Evolutionary conservation across 2,329 filamentous ascomycete species (phyloP).

Genomic region (Xylaria multiplex): DNA sequence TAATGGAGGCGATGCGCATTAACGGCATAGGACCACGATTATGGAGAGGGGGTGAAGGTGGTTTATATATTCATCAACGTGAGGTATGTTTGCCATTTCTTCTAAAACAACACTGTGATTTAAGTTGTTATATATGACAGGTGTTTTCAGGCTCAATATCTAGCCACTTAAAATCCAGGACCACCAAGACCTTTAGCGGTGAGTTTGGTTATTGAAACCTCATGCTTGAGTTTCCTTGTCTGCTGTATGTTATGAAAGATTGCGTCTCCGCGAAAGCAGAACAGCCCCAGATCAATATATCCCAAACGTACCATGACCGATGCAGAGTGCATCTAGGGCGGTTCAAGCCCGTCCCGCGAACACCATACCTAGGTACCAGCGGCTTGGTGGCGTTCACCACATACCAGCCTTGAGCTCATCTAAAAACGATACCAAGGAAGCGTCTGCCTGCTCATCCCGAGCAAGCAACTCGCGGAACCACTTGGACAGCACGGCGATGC

Average conservation of each 20-base stretch:
- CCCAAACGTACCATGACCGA: neutral
- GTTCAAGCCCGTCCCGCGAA: no score
- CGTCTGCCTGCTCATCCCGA: slow-evolving; percentile 31
- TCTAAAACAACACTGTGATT: neutral
- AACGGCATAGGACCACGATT: neutral
- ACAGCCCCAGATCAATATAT: neutral
- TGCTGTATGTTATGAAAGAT: no score
- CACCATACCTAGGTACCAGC: neutral
- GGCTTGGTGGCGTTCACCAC: slow-evolving; percentile 8
- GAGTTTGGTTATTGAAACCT: no score
- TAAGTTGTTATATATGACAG: neutral
- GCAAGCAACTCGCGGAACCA: slow-evolving; percentile 42
- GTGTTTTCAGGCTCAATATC: neutral
- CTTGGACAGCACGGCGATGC: slow-evolving; percentile 31
- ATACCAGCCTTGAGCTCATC: slow-evolving; percentile 26
- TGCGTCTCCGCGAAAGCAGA: neutral
- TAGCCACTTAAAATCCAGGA: neutral
- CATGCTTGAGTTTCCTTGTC: no score
- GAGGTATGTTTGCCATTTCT: neutral
- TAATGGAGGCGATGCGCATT: neutral
- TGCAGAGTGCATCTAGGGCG: neutral
- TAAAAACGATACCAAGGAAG: slow-evolving; percentile 24
- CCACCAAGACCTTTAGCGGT: no score
- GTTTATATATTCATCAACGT: neutral
- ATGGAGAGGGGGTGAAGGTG: neutral